phyloP scores from a whole-genome alignment of 2,329 filamentous ascomycete species.

The Neopestalotiopsis clavispora region DNA sequence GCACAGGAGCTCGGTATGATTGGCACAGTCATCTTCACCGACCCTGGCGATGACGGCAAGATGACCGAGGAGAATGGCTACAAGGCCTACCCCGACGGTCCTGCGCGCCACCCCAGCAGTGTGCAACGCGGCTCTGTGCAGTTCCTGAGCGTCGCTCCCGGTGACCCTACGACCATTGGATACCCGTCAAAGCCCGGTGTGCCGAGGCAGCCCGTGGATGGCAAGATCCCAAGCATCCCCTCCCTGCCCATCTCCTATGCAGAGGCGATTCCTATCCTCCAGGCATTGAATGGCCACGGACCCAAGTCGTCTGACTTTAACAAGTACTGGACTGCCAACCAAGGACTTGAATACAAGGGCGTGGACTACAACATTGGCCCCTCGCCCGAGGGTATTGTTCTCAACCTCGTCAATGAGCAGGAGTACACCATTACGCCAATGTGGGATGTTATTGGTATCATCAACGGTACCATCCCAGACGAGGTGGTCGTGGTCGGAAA shows the following conservation, averaged over 20 bases:
- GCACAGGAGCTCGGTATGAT: constrained; percentile 90
- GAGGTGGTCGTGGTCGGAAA: constrained; percentile 93
- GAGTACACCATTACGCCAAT: constrained; percentile 81
- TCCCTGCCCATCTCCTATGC: constrained; percentile 89
- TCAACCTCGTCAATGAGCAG: constrained; percentile 80
- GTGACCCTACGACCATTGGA: constrained; percentile 89
- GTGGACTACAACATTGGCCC: constrained; percentile 87
- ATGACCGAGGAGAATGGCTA: constrained; percentile 83
- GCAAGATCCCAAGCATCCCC: constrained; percentile 80
- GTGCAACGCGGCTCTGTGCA: constrained; percentile 89
- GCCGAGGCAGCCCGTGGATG: constrained; percentile 72
- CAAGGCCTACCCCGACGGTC: constrained; percentile 80
- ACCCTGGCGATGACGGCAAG: constrained; percentile 87
- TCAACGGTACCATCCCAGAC: constrained; percentile 84
- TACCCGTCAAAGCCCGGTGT: constrained; percentile 92
- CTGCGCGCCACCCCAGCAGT: constrained; percentile 84
- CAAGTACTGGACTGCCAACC: constrained; percentile 70
- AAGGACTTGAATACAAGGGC: constrained; percentile 78
- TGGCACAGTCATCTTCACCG: constrained; percentile 82
- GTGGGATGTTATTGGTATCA: constrained; percentile 91
- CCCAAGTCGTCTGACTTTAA: constrained; percentile 77
- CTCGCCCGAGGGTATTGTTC: constrained; percentile 70
- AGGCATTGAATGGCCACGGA: constrained; percentile 87
- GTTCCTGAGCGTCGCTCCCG: constrained; percentile 72
- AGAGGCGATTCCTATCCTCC: constrained; percentile 87